Conservation (phyloP, 2,329 filamentous ascomycete species). For the Curvularia spicifera region DNA sequence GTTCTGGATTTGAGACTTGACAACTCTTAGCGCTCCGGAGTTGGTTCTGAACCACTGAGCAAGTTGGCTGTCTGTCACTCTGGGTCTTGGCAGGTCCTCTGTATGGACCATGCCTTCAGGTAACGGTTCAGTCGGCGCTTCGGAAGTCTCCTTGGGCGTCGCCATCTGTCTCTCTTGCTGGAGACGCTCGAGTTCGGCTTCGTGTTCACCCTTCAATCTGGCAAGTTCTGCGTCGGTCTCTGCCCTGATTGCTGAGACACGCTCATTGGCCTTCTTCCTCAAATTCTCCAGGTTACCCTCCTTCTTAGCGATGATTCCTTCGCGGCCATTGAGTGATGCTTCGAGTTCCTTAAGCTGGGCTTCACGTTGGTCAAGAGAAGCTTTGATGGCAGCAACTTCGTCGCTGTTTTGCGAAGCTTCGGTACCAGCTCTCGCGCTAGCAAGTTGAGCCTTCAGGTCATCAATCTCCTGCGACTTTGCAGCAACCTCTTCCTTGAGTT, state of each 20-base stretch:
- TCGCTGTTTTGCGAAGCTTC: slow-evolving; percentile 58
- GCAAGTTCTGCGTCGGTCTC: slow-evolving; percentile 41
- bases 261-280: slow-evolving; percentile 67
- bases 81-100: slow-evolving; percentile 24
- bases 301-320: slow-evolving; percentile 24
- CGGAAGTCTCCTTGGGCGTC: slow-evolving; percentile 7
- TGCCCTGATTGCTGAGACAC: slow-evolving; percentile 61
- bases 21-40: slow-evolving; percentile 9
- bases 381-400: slow-evolving; percentile 49
- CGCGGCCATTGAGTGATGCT: slow-evolving; percentile 51
- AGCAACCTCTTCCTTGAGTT: slow-evolving; percentile 49
- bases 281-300: slow-evolving; percentile 34
- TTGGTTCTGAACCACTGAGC: slow-evolving; percentile 19
- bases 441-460: slow-evolving; percentile 49
- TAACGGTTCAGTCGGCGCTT: slow-evolving; percentile 6
- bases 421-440: slow-evolving; percentile 28
- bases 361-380: slow-evolving; percentile 41
- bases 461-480: slow-evolving; percentile 56
- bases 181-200: slow-evolving; percentile 46
- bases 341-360: slow-evolving; percentile 48
- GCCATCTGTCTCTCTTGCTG: slow-evolving; percentile 12
- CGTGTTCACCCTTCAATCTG: slow-evolving; percentile 53
- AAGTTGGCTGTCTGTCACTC: slow-evolving; percentile 18
- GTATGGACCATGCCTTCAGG: slow-evolving; percentile 32
- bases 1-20: slow-evolving; percentile 19